Conservation (phyloP, 1,139 yeast genomes). For the Meyerozyma carpophila region DNA sequence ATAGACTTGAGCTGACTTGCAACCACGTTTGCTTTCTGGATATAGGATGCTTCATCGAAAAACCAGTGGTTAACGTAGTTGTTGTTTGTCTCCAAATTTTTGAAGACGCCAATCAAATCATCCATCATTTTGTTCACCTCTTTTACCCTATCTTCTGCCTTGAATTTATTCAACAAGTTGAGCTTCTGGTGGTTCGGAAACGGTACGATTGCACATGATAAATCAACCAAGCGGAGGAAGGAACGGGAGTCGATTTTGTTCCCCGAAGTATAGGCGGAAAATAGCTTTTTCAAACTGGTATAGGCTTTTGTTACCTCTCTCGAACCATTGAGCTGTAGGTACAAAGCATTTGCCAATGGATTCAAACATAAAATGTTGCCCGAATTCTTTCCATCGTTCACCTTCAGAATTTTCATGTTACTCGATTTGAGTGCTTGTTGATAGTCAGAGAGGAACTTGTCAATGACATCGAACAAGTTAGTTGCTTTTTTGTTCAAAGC, state of each 20-base stretch:
- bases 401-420: conserved; percentile 5
- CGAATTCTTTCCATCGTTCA: neutral
- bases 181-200: conserved; percentile 46
- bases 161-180: conserved; percentile 30
- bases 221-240: conserved; percentile 43
- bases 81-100: conserved; percentile 27
- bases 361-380: conserved; percentile 45
- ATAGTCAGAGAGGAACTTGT: conserved; percentile 39
- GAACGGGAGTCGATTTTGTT: conserved; percentile 20
- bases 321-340: conserved; percentile 46
- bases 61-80: conserved; percentile 41
- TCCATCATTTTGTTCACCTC: conserved; percentile 27
- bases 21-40: conserved; percentile 54
- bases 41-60: conserved; percentile 42
- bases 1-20: conserved; percentile 58
- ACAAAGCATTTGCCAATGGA: conserved; percentile 60
- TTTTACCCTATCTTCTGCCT: conserved; percentile 27
- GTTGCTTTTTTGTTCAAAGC: conserved; percentile 19
- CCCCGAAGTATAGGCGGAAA: conserved; percentile 17
- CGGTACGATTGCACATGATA: conserved; percentile 56
- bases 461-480: conserved; percentile 34
- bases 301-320: conserved; percentile 42
- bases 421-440: conserved; percentile 19
- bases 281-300: conserved; percentile 30
- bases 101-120: conserved; percentile 31